Evolutionary conservation across 2,329 filamentous ascomycete species (phyloP).

Genomic region (Madurella mycetomatis): DNA sequence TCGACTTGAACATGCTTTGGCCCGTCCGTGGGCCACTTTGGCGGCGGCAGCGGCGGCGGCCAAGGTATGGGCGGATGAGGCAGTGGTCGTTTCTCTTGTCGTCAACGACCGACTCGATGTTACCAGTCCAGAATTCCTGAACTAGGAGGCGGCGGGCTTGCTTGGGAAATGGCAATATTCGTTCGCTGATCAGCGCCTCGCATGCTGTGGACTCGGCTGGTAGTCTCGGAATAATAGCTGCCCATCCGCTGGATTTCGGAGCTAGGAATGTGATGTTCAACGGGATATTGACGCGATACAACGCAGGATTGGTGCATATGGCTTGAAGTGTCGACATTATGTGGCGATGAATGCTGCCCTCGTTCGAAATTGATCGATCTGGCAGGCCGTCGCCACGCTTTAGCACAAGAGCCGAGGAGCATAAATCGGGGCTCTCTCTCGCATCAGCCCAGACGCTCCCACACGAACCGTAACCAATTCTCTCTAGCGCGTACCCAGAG

Average conservation of each 20-base stretch:
- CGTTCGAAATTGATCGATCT: neutral
- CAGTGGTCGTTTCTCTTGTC: conserved; percentile 39
- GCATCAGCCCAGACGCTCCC: neutral
- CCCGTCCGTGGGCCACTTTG: neutral
- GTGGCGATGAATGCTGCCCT: neutral
- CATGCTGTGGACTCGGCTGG: neutral
- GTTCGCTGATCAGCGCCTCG: neutral
- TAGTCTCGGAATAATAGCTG: neutral
- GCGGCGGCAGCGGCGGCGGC: conserved; percentile 31
- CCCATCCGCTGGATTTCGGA: neutral
- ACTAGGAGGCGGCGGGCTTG: neutral
- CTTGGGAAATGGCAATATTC: neutral
- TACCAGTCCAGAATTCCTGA: neutral
- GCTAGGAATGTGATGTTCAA: neutral
- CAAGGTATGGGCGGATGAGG: conserved; percentile 47
- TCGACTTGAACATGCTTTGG: neutral
- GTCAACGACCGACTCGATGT: neutral
- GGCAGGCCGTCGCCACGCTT: neutral
- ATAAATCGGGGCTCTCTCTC: neutral
- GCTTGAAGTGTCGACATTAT: neutral
- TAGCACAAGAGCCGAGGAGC: neutral
- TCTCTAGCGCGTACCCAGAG: neutral
- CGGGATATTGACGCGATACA: neutral
- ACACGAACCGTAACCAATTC: neutral
- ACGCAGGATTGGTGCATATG: neutral